Percentiles rank a stretch among this genome's conserved stretches.
Conservation (phyloP, 306 rosid species). For the Lablab purpureus region DNA sequence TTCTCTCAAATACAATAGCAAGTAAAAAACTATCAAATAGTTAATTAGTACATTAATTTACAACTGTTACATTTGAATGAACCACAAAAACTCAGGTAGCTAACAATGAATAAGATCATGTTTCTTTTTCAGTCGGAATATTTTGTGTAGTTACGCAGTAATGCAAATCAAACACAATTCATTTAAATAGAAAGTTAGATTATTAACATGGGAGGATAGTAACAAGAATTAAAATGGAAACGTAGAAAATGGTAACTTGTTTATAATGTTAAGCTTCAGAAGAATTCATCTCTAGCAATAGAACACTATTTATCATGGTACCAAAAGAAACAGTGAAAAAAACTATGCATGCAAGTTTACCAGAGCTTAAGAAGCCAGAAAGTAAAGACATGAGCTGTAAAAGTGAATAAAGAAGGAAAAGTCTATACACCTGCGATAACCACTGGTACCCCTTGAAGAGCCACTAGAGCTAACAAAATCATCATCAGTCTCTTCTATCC, state of each 20-base stretch:
- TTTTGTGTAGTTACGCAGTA: background rate
- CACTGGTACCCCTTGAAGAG: conserved; percentile 67
- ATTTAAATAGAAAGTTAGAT: background rate
- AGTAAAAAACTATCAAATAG: background rate
- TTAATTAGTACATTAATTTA: background rate
- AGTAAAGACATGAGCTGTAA: conserved; percentile 13
- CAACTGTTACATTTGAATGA: conserved; percentile 7
- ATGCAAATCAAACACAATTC: conserved; percentile 13
- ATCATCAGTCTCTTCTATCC: conserved; percentile 78
- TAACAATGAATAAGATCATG: background rate
- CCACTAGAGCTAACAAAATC: conserved; percentile 69
- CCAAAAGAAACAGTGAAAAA: background rate
- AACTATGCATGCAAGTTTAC: background rate
- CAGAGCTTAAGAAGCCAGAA: conserved; percentile 10
- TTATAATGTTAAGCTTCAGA: background rate
- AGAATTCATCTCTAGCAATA: background rate
- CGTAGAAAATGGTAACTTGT: background rate
- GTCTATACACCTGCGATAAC: conserved; percentile 70
- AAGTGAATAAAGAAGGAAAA: conserved; percentile 25
- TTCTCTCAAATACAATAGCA: conserved; percentile 4
- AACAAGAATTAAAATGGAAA: background rate
- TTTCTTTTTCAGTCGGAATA: conserved; percentile 13
- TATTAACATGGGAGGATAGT: background rate
- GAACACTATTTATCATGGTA: background rate
- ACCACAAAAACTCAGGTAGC: background rate